Evolutionary conservation across 306 rosid genomes (phyloP).

Genomic region (Benincasa hispida): DNA sequence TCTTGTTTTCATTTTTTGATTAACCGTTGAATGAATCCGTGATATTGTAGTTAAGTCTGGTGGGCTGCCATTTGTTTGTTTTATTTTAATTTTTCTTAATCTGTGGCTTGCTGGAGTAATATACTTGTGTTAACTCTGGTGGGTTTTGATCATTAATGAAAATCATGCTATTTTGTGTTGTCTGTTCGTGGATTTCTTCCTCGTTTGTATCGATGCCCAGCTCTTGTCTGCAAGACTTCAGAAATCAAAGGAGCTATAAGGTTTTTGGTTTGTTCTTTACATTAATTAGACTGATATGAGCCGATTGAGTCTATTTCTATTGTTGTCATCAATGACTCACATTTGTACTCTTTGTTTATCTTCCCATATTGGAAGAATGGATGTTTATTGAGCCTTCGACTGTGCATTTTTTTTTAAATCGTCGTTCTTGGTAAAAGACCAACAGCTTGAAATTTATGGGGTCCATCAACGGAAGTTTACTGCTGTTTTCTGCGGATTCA

Average conservation of each 20-base stretch:
- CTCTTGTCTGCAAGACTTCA: background rate
- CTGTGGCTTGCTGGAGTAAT: background rate
- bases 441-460: background rate
- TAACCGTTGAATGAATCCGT: background rate
- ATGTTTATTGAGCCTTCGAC: background rate
- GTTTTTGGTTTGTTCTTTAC: background rate
- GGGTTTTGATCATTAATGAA: background rate
- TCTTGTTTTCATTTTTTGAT: background rate
- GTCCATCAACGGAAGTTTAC: background rate
- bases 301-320: background rate
- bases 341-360: background rate
- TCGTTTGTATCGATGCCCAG: background rate
- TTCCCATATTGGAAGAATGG: background rate
- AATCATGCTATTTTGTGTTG: background rate
- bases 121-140: background rate
- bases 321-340: background rate
- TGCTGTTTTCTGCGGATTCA: background rate
- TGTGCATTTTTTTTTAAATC: background rate
- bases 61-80: background rate
- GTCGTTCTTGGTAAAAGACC: background rate
- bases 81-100: background rate
- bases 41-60: background rate
- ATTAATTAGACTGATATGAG: background rate
- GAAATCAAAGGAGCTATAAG: background rate
- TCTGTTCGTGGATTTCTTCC: slow-evolving; percentile 3